These are phyloP conservation scores for Tinospora cordifolia DNA, from an alignment of 164 flowering plant genomes.

Conservation along the genomic window DNA sequence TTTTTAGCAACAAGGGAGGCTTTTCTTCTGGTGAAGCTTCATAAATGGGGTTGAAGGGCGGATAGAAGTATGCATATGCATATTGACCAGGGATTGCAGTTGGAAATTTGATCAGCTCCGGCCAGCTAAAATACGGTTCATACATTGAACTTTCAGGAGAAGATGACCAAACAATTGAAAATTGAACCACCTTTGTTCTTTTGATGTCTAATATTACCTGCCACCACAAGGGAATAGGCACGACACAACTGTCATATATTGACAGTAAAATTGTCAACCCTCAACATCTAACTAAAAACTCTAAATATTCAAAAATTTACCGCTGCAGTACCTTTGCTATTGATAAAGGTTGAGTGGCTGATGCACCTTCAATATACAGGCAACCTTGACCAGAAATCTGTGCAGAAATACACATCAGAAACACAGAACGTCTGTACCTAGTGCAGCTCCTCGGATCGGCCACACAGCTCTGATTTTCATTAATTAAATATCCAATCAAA, in stretches of 20 bases:
- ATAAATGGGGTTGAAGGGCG: constrained; percentile 65
- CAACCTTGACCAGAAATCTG: constrained; percentile 50
- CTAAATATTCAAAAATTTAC: neutral
- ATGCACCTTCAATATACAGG: constrained; percentile 81
- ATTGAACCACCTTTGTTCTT: constrained; percentile 38
- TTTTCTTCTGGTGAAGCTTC: constrained; percentile 65
- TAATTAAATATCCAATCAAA: neutral
- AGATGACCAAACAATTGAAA: constrained; percentile 72
- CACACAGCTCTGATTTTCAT: neutral
- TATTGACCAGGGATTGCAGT: constrained; percentile 71
- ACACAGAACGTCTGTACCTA: neutral
- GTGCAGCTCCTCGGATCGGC: neutral
- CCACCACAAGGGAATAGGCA: constrained; percentile 4
- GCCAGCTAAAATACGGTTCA: constrained; percentile 56
- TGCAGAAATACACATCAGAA: constrained; percentile 12
- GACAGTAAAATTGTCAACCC: neutral
- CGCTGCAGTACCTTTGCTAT: constrained; percentile 58
- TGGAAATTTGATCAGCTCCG: constrained; percentile 84
- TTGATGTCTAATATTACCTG: constrained; percentile 63
- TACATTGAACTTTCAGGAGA: constrained; percentile 50
- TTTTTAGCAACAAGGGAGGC: constrained; percentile 77
- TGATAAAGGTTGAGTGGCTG: constrained; percentile 54
- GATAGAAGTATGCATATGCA: constrained; percentile 92
- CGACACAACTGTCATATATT: neutral
- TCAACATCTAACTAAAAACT: neutral